phyloP scores from a whole-genome alignment of 2,329 filamentous ascomycete genomes.

The Xylaria sp. region DNA sequence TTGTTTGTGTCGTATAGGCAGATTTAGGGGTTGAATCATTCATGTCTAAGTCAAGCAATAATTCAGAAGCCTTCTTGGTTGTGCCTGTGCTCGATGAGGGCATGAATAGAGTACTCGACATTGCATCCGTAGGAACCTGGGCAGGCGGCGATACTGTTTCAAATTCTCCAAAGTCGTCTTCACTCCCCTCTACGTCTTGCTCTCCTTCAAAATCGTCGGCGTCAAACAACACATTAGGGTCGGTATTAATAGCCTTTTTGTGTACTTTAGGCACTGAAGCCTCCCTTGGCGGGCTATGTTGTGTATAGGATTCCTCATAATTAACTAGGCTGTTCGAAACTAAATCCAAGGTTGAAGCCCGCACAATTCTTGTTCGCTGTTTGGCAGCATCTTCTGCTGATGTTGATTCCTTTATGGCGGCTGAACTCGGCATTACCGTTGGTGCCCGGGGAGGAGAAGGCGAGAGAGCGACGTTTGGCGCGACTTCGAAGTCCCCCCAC shows the following conservation, averaged over 20 bases:
- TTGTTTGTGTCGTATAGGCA: slow-evolving; percentile 62
- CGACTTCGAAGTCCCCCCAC: slow-evolving; percentile 76
- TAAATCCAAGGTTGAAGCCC: slow-evolving; percentile 65
- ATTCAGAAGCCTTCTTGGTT: slow-evolving; percentile 48
- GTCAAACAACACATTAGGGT: slow-evolving; percentile 74
- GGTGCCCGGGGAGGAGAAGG: slow-evolving; percentile 38
- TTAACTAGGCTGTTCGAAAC: slow-evolving; percentile 64
- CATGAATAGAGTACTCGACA: slow-evolving; percentile 53
- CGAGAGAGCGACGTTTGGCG: slow-evolving; percentile 52
- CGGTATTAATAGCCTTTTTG: slow-evolving; percentile 40
- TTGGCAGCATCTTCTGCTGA: slow-evolving; percentile 28
- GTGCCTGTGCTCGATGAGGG: slow-evolving; percentile 44
- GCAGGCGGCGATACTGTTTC: slow-evolving; percentile 57
- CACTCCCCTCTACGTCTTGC: slow-evolving; percentile 54
- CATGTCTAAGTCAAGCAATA: slow-evolving; percentile 52
- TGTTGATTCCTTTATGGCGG: slow-evolving; percentile 19
- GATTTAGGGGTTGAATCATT: slow-evolving; percentile 52
- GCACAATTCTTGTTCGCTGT: slow-evolving; percentile 51
- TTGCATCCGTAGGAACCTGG: slow-evolving; percentile 51
- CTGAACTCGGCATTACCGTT: neutral
- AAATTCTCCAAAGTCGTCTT: slow-evolving; percentile 71
- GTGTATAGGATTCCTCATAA: slow-evolving; percentile 41
- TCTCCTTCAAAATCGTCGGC: slow-evolving; percentile 65
- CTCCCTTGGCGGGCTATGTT: slow-evolving; percentile 25
- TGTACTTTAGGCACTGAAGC: slow-evolving; percentile 35